phyloP scores from a whole-genome alignment of 768 basidiomycete species.

The Arthromyces matolae region DNA sequence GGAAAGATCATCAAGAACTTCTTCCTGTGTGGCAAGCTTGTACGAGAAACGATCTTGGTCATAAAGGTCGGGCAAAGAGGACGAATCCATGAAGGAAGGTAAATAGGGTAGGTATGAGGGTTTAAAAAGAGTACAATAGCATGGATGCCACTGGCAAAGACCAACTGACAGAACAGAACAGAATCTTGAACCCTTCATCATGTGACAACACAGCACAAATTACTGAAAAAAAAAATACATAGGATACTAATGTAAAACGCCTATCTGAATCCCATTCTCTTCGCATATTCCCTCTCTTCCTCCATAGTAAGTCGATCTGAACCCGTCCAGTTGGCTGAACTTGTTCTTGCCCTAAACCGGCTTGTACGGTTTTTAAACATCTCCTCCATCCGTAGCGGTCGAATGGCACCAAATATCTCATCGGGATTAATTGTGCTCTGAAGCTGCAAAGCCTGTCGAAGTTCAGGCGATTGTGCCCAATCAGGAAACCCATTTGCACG shows the following conservation, averaged over 20 bases:
- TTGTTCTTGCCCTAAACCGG: slow-evolving; percentile 84
- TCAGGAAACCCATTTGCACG: slow-evolving; percentile 69
- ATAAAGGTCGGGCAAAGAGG: slow-evolving; percentile 77
- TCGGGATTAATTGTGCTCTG: slow-evolving; percentile 90
- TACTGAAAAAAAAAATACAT: slow-evolving; percentile 1
- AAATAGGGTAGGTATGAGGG: slow-evolving; percentile 21
- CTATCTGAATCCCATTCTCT: slow-evolving; percentile 81
- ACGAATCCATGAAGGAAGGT: slow-evolving; percentile 57
- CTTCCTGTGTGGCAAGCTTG: slow-evolving; percentile 74
- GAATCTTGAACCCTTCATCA: not conserved
- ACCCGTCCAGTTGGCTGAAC: slow-evolving; percentile 96
- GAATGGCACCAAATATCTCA: slow-evolving; percentile 88
- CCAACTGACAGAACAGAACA: not conserved
- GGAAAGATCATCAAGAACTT: slow-evolving; percentile 87
- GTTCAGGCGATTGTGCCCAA: slow-evolving; percentile 91
- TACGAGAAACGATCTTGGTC: slow-evolving; percentile 56
- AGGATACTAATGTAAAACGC: not conserved
- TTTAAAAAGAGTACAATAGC: slow-evolving; percentile 26
- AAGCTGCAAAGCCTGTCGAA: slow-evolving; percentile 70
- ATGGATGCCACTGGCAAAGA: slow-evolving; percentile 12
- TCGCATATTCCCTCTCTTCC: slow-evolving; percentile 85
- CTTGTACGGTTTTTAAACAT: slow-evolving; percentile 78
- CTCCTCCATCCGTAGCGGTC: slow-evolving; percentile 88
- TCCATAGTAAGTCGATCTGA: slow-evolving; percentile 79
- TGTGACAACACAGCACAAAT: not conserved